Evolutionary conservation across 2,329 filamentous ascomycete species (phyloP), one percentile per base, ranked within the genome.

Genomic region (Pseudocercospora pini-densiflorae): DNA sequence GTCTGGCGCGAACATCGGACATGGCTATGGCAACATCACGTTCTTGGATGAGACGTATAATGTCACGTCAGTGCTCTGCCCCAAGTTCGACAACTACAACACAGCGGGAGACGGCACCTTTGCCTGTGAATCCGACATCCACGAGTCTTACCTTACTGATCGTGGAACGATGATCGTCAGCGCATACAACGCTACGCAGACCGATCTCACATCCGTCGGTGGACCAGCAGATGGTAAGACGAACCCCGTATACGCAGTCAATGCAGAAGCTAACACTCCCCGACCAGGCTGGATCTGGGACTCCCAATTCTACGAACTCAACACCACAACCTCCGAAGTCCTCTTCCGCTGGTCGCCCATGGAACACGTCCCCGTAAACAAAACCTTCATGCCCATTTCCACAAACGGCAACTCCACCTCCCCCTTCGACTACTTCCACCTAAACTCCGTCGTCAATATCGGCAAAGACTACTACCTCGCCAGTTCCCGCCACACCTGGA

Each of bases 321-420:
- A 83, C 51, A 71, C 81, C 8, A 72, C 75, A 36, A 82, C 80
- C 0, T 74, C 75, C 27, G 72, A 81, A 24, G 69, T 83, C 1
- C 63, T 83, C 1, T 83, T 80, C 62, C 71, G 65, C 5, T 83
- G 82, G 82, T 81, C 77, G 40, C 74, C 79, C 2, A 67, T 81
- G 0, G 77, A 78, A 0, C 79, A 81, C 49, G 57, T 74, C 2
- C 69, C 68, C 8, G 53, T 74, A 24, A 63, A 59, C 2, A 55
- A 62, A 8, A 71, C 71, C 27, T 64, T 66, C n/a, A 59, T 65
- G 6, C 63, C 23, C 16, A 51, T 60, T 16, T 47, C 45, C 16
- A 40, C 7, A 12, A 53, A 53, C 40, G 60, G 66, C 6, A 62
- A 53, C 23, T 43, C n/a, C 16, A 49, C 57, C 27, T 33, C 55